These are phyloP conservation scores for Saccharomycopsis guyanensis DNA, from an alignment of 805 yeast species.

Conservation along the genomic window DNA sequence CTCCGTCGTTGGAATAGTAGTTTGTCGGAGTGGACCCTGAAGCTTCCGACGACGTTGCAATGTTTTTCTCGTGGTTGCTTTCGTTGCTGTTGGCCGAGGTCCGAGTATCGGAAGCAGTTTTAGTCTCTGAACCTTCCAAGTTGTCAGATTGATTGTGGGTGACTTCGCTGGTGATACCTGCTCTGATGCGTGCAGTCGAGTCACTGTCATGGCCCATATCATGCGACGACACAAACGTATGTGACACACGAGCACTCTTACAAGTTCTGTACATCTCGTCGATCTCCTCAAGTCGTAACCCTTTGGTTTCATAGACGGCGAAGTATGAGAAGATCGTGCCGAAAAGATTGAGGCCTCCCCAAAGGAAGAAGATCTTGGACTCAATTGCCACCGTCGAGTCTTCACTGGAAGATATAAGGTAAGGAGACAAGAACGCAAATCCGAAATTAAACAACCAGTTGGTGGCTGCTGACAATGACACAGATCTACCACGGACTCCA, in stretches of 20 bases:
- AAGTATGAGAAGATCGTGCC: constrained; percentile 59
- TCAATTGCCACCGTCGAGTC: constrained; percentile 53
- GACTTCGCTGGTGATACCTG: constrained; percentile 3
- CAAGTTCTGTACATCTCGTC: constrained; percentile 66
- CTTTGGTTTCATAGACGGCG: constrained; percentile 72
- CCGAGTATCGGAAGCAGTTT: not conserved
- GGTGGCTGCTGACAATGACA: constrained; percentile 66
- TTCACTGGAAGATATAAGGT: constrained; percentile 60
- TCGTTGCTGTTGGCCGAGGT: not conserved
- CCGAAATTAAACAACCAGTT: constrained; percentile 76
- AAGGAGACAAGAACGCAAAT: constrained; percentile 71
- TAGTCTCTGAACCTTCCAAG: too few relatives aligned
- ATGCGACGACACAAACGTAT: constrained; percentile 6
- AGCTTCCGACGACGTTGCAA: not conserved
- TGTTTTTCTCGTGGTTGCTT: not conserved
- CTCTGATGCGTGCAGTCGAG: not conserved
- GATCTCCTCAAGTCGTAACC: constrained; percentile 72
- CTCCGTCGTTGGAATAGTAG: not conserved
- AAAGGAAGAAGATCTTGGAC: constrained; percentile 64
- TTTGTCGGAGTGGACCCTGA: not conserved
- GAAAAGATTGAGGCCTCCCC: constrained; percentile 64
- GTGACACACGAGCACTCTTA: constrained; percentile 25
- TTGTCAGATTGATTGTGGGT: not conserved
- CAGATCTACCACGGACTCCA: constrained; percentile 70
- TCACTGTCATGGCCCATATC: not conserved